phyloP scores from a whole-genome alignment of 1,139 yeast genomes.

The Sugiyamaella pinicola region DNA sequence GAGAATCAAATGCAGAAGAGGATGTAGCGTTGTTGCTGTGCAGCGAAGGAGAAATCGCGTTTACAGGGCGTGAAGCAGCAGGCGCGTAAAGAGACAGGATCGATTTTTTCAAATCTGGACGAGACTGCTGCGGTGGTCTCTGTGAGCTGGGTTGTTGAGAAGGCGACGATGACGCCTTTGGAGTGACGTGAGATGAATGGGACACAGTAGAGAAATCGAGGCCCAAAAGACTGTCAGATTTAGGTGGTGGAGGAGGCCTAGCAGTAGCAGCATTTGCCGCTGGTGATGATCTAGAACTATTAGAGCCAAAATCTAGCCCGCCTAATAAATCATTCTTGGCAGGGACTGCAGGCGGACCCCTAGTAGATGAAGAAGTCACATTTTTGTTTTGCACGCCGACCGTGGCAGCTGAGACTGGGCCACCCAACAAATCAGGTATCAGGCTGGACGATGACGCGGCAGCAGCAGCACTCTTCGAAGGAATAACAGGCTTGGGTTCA shows the following conservation, averaged over 20 bases:
- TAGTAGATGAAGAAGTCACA: slow-evolving; percentile 1
- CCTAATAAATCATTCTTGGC: slow-evolving; percentile 28
- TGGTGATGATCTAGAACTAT: slow-evolving; percentile 10
- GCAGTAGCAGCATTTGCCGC: slow-evolving; percentile 17
- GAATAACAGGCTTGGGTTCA: slow-evolving; percentile 25
- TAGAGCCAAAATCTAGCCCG: slow-evolving; percentile 25
- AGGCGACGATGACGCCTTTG: slow-evolving; percentile 23
- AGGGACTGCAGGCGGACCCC: slow-evolving; percentile 26
- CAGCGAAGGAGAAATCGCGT: slow-evolving; percentile 11
- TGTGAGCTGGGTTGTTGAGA: slow-evolving; percentile 26
- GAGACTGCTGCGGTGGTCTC: slow-evolving; percentile 32
- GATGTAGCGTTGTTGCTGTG: not conserved
- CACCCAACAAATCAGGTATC: slow-evolving; percentile 28
- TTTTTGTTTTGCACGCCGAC: slow-evolving; percentile 10
- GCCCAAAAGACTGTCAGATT: slow-evolving; percentile 38
- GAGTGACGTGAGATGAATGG: too few relatives aligned
- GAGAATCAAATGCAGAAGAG: slow-evolving; percentile 21
- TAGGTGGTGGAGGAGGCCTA: slow-evolving; percentile 27
- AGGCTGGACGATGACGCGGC: slow-evolving; percentile 13
- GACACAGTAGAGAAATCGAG: slow-evolving; percentile 39
- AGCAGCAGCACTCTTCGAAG: slow-evolving; percentile 21
- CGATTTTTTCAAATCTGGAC: slow-evolving; percentile 88
- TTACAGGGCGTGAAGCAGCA: slow-evolving; percentile 17
- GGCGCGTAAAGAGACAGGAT: slow-evolving; percentile 82
- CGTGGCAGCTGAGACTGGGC: slow-evolving; percentile 9